Percentiles rank a stretch among this genome's conserved stretches.
phyloP scores from a whole-genome alignment of 2,329 filamentous ascomycete species.

The Chrysosporium queenslandicum region DNA sequence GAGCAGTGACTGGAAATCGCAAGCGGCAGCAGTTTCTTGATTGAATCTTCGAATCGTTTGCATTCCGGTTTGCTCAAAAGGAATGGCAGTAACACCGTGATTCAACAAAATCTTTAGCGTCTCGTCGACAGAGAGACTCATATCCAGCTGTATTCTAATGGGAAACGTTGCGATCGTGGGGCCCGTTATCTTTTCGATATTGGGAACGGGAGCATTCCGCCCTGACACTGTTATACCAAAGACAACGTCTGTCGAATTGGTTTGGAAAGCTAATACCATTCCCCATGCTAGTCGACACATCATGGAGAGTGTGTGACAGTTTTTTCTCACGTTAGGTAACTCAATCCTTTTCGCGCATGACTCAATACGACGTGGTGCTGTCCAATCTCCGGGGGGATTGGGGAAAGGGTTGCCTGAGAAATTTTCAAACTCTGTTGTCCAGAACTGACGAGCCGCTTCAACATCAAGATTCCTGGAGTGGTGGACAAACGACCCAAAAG shows the following conservation, averaged over 20 bases:
- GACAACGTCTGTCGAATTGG: conserved; percentile 29
- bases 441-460: too few species aligned
- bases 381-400: too few species aligned
- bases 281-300: too few species aligned
- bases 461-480: too few species aligned
- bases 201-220: conserved; percentile 26
- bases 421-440: too few species aligned
- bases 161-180: conserved; percentile 39
- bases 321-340: too few species aligned
- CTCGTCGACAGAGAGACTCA: conserved; percentile 30
- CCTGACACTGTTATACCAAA: conserved; percentile 38
- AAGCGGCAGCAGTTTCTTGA: conserved; percentile 31
- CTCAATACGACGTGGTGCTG: too few species aligned
- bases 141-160: conserved; percentile 29
- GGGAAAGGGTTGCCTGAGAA: too few species aligned
- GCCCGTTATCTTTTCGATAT: conserved; percentile 31
- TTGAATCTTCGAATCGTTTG: conserved; percentile 43
- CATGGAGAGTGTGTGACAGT: too few species aligned
- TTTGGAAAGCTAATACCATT: conserved; percentile 3
- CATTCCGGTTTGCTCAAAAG: conserved; percentile 49
- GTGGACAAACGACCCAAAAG: too few species aligned
- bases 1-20: conserved; percentile 34
- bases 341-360: too few species aligned
- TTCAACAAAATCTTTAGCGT: conserved; percentile 47
- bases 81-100: conserved; percentile 42